Evolutionary conservation across 108 stramenopile genomes (phyloP).

Genomic region (Nannochloropsis granulata): DNA sequence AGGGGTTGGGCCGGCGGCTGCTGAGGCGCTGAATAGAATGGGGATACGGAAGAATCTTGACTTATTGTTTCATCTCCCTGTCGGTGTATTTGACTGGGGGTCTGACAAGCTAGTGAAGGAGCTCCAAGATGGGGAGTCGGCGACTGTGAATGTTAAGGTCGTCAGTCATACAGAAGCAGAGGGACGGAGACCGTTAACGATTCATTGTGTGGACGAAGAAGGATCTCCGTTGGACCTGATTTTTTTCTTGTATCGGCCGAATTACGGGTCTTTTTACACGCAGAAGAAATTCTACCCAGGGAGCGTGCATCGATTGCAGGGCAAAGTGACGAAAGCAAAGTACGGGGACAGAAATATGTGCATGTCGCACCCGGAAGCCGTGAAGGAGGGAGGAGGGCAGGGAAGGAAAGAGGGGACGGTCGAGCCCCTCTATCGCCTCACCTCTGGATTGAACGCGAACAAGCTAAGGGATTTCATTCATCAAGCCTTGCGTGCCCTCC

Average conservation of each 20-base stretch:
- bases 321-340: background rate
- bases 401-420: background rate
- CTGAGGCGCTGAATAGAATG: background rate
- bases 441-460: background rate
- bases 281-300: background rate
- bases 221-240: background rate
- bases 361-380: background rate
- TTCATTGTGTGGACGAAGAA: background rate
- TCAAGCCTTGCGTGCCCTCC: background rate
- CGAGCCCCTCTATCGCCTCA: background rate
- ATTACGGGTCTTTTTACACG: background rate
- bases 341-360: background rate
- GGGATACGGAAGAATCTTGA: background rate
- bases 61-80: conserved; percentile 18
- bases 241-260: background rate
- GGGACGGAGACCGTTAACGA: background rate
- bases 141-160: conserved; percentile 4
- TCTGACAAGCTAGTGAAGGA: background rate
- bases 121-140: conserved; percentile 11
- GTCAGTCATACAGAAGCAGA: background rate
- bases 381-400: background rate
- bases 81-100: conserved; percentile 11
- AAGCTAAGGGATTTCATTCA: background rate
- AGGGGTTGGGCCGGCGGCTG: background rate
- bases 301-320: background rate